Conservation (phyloP, 495 filamentous ascomycete species). For the Annulohypoxylon bovei region DNA sequence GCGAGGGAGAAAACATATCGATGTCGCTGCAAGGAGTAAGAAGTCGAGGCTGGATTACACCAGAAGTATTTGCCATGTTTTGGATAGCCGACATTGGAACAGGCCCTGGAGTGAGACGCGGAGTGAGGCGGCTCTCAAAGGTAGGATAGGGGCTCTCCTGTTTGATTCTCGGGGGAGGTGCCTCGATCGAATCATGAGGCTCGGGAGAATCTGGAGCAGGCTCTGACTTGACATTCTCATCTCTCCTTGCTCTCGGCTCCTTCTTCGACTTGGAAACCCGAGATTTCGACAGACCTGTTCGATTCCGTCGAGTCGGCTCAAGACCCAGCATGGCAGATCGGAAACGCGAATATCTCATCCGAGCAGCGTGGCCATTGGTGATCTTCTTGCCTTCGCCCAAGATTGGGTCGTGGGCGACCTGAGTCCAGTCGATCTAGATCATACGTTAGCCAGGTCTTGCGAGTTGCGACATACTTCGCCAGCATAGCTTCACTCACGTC, state of each 20-base stretch:
- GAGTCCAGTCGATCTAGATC: slow-evolving; percentile 75
- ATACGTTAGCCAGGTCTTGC: slow-evolving; percentile 7
- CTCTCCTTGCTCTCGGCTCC: slow-evolving; percentile 46
- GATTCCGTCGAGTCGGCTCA: slow-evolving; percentile 55
- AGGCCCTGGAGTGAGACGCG: slow-evolving; percentile 42
- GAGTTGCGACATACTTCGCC: background rate
- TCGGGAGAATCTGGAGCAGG: slow-evolving; percentile 22
- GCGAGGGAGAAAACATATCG: slow-evolving; percentile 46
- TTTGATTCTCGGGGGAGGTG: slow-evolving; percentile 48
- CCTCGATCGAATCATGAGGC: slow-evolving; percentile 9
- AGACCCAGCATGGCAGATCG: slow-evolving; percentile 52
- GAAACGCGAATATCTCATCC: slow-evolving; percentile 83
- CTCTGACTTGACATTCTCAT: slow-evolving; percentile 44
- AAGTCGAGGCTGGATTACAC: slow-evolving; percentile 46
- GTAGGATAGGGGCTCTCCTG: slow-evolving; percentile 43
- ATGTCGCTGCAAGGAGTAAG: slow-evolving; percentile 59
- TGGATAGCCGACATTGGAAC: slow-evolving; percentile 19
- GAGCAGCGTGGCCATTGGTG: slow-evolving; percentile 82
- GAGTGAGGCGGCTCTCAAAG: slow-evolving; percentile 36
- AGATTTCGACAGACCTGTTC: slow-evolving; percentile 46
- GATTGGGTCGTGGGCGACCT: slow-evolving; percentile 66
- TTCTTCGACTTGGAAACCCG: slow-evolving; percentile 56
- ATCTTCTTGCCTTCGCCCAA: slow-evolving; percentile 65
- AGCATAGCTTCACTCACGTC: slow-evolving; percentile 59
- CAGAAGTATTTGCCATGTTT: slow-evolving; percentile 25